Conservation (phyloP, 257 asterid species). For the Solanum sejunctum region DNA sequence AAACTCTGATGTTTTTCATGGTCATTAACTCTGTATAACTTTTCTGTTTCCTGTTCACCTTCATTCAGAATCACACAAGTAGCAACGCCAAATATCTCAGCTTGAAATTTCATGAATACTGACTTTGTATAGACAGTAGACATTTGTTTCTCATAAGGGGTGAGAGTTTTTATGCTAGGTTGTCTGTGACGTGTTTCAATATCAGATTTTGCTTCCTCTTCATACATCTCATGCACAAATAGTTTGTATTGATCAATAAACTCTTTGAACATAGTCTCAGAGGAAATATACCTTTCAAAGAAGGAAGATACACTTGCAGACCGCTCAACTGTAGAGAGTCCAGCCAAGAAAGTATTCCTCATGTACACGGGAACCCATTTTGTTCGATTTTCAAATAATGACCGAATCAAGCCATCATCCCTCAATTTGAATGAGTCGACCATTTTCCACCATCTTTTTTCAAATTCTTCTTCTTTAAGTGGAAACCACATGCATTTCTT, state of each 20-base stretch:
- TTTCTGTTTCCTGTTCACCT: constrained; percentile 10
- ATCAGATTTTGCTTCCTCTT: constrained; percentile 28
- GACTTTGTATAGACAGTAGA: constrained; percentile 25
- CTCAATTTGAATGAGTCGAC: not conserved
- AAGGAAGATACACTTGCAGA: not conserved
- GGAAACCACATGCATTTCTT: constrained; percentile 17
- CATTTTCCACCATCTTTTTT: constrained; percentile 26
- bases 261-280: constrained; percentile 17
- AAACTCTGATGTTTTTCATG: constrained; percentile 18
- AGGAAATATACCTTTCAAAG: not conserved
- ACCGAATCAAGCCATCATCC: not conserved
- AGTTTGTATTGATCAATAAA: constrained; percentile 19
- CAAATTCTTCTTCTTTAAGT: constrained; percentile 17
- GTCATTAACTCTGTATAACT: constrained; percentile 13
- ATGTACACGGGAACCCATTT: not conserved
- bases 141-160: constrained; percentile 44
- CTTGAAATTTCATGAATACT: constrained; percentile 26
- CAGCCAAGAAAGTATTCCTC: not conserved
- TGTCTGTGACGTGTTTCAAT: constrained; percentile 5
- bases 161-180: constrained; percentile 11
- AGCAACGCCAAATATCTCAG: constrained; percentile 24
- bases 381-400: not conserved
- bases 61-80: constrained; percentile 19
- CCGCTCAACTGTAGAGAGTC: not conserved
- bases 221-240: constrained; percentile 16